Percentiles rank a stretch among this genome's conserved stretches.
Conservation (phyloP, 106 monocot species). For the Hemerocallis citrina region DNA sequence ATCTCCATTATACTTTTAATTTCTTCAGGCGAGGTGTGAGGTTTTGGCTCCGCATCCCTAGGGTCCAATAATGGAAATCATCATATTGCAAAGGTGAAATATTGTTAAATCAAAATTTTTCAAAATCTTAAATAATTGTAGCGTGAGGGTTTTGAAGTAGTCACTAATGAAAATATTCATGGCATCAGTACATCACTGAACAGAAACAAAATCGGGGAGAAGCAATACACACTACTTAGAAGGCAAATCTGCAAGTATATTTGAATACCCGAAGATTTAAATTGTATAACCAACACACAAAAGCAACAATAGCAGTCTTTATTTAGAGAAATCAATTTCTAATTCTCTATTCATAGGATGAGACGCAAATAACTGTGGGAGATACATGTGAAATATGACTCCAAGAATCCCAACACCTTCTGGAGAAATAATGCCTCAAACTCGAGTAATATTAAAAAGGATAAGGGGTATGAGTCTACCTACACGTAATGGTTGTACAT, state of each 20-base stretch:
- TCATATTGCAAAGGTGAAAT: background rate
- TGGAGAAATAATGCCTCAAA: background rate
- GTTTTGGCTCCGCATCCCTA: constrained; percentile 37
- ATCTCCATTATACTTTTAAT: constrained; percentile 57
- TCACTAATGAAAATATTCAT: background rate
- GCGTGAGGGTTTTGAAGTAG: background rate
- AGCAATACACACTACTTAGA: background rate
- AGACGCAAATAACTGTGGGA: background rate
- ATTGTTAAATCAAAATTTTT: background rate
- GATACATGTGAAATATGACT: background rate
- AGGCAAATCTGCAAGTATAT: background rate
- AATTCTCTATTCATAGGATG: background rate
- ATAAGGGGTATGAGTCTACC: background rate
- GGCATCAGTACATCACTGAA: background rate
- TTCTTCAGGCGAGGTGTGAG: constrained; percentile 42
- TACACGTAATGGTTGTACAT: background rate
- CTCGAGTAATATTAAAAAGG: background rate
- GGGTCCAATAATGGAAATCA: background rate
- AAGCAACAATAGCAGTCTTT: too few species aligned
- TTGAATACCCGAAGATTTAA: too few species aligned
- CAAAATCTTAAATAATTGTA: background rate
- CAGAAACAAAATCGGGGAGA: background rate
- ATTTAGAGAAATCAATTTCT: background rate
- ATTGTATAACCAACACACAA: too few species aligned
- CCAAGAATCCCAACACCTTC: background rate